Evolutionary conservation across 1,284 basidiomycete species (phyloP).

Genomic region (Trametes polyzona): DNA sequence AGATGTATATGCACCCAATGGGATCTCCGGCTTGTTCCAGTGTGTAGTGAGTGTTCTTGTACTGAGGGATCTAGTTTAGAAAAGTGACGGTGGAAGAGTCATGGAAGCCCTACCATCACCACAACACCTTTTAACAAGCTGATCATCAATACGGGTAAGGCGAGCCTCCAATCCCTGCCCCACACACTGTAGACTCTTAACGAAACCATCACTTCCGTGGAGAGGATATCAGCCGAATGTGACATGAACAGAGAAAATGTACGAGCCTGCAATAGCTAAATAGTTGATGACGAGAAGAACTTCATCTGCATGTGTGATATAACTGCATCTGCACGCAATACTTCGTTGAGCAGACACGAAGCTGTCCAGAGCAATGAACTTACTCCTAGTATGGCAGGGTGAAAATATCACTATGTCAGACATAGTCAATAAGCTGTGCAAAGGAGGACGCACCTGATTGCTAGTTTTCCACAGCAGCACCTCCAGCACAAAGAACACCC

Average conservation of each 20-base stretch:
- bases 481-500: neutral
- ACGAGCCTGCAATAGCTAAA: conserved; percentile 1
- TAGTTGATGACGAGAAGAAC: conserved; percentile 5
- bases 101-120: neutral
- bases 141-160: too few species aligned
- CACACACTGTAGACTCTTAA: too few species aligned
- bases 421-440: too few species aligned
- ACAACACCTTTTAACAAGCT: neutral
- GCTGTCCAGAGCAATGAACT: too few species aligned
- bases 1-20: neutral
- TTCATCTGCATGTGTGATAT: conserved; percentile 3
- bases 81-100: too few species aligned
- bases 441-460: neutral
- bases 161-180: too few species aligned
- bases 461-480: neutral
- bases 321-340: neutral
- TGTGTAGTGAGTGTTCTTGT: neutral
- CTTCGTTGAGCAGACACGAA: neutral
- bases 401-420: neutral
- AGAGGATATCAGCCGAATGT: too few species aligned
- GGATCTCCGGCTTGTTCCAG: neutral
- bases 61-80: neutral
- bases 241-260: too few species aligned
- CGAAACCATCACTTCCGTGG: too few species aligned
- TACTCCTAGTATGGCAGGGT: neutral